Base-by-base conservation (phyloP, 2,329 filamentous ascomycete species). In the Pseudogymnoascus sp. region DNA sequence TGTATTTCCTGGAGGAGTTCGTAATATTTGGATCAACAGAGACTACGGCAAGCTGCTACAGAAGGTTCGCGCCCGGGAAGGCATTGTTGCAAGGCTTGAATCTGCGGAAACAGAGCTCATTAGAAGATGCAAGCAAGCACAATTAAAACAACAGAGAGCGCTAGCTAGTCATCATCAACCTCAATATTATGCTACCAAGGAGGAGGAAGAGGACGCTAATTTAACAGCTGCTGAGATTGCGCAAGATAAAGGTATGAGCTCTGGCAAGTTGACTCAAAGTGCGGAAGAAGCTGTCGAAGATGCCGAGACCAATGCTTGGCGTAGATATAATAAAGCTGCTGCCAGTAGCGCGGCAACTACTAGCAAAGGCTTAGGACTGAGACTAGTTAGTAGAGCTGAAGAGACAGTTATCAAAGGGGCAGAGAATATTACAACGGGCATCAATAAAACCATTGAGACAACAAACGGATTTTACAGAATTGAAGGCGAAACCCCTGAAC, bases 11-110 rank as follows among this genome's bases (percentile, higher is more conserved):
- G 94, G 94, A 24, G 94, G 94, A 35, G 88, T 99, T 70, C 85
- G 90, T 63, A 97, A 97, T 67, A 89, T 99, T 54, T 99, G 93
- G 92, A 86, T 99, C 68, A 99, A 97, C 63, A 84, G 93, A 64
- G 90, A 99, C 71, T 87, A 91, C 66, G 90, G 92, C 41, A 82
- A 87, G 8, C 81, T 99, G 9, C 82, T 90, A 54, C 87, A 92
- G 64, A 97, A 97, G 72, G 88, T 97, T 47, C 83, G 89, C 58
- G 77, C 84, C 66, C 84, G 94, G 47, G 84, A 92, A 64, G 76
- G 81, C 8, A 77, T 96, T 13, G 91, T 93, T 58, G 73, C 80
- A 47, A 77, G 79, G 61, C 82, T 99, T 0, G 94, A 99, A 71
- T 75, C 75, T 9, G 93, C 93, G 1, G 88, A 97, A 74, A 97